Conservation (phyloP, 176 grass and related monocot genomes). For the Aegilops umbellulata region DNA sequence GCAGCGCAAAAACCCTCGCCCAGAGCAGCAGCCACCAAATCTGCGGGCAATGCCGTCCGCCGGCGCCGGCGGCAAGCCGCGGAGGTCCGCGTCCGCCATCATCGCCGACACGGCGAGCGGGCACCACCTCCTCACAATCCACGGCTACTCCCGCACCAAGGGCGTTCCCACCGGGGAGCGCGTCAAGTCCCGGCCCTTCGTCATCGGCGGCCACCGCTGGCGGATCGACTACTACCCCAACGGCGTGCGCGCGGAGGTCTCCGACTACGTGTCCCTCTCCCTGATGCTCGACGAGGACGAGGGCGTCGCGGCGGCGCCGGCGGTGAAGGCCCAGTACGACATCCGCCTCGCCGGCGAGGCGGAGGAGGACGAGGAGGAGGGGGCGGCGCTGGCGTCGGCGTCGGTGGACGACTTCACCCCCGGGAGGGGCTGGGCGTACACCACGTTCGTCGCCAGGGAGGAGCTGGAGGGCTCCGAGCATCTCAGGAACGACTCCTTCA, state of each 20-base stretch:
- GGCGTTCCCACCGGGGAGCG: not conserved
- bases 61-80: too few species aligned
- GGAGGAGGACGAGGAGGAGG: too few species aligned
- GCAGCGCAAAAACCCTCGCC: too few species aligned
- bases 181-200: not conserved
- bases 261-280: not conserved
- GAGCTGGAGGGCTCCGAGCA: not conserved
- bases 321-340: not conserved
- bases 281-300: not conserved
- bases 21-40: too few species aligned
- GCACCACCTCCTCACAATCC: not conserved
- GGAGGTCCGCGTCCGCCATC: too few species aligned
- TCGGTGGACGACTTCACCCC: too few species aligned
- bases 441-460: not conserved
- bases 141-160: not conserved
- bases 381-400: too few species aligned
- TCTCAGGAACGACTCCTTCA: not conserved
- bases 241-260: not conserved
- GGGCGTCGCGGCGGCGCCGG: not conserved
- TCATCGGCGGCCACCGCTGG: not conserved
- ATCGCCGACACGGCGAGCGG: not conserved
- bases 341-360: not conserved
- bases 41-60: too few species aligned
- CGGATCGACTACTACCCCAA: not conserved
- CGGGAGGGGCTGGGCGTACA: too few species aligned